phyloP scores from a whole-genome alignment of 2,329 filamentous ascomycete species.

The Xylariaceae sp. region DNA sequence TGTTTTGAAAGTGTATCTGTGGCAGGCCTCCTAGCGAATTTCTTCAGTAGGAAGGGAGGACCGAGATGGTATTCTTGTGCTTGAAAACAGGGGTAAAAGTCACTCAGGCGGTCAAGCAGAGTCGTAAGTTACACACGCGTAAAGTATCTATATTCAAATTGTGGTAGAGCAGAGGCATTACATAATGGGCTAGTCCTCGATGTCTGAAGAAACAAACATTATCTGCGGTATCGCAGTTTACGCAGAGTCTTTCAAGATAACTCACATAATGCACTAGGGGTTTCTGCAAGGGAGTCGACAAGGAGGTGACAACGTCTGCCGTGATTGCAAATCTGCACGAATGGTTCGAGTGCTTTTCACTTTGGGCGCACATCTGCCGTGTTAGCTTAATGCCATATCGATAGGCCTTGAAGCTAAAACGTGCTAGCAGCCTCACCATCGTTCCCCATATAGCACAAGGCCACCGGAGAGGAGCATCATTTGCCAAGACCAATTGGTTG shows the following conservation, averaged over 20 bases:
- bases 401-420: background rate
- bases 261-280: background rate
- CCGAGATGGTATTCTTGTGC: background rate
- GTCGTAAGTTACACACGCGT: background rate
- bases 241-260: background rate
- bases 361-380: background rate
- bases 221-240: background rate
- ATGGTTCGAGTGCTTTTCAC: background rate
- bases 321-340: constrained; percentile 2
- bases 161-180: background rate
- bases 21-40: background rate
- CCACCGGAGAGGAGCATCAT: background rate
- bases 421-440: background rate
- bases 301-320: background rate
- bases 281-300: background rate
- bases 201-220: background rate
- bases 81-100: background rate
- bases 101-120: background rate
- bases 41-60: background rate
- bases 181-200: background rate
- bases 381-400: background rate
- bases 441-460: background rate
- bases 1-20: background rate
- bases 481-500: background rate
- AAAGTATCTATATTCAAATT: constrained; percentile 1